Base-by-base conservation (phyloP, 140 eudicot species). In the Oenanthe javanica region DNA sequence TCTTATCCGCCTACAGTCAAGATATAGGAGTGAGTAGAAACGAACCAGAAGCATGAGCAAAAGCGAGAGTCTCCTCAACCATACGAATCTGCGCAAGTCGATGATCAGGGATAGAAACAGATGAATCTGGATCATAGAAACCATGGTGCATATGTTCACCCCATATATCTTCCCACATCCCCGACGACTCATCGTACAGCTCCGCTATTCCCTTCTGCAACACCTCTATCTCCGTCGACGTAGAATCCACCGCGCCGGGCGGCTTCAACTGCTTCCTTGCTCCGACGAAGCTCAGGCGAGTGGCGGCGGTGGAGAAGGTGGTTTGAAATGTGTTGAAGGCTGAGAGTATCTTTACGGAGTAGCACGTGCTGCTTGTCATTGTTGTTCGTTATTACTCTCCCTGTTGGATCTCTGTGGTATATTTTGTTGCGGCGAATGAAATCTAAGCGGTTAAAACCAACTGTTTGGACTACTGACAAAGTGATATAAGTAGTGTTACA, bases 121-220 rank as follows among this genome's bases (percentile, higher is more conserved):
- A 79, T 15, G 86, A 78, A 16, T 74, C 84, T 4, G 93, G 89
- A 9, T 91, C 89, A 77, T 95, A 95, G 74, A 81, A 95, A 4
- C 99, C 99, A 72, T 95, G 99, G 79, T 95, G 99, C 99, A 93
- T 95, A 82, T 95, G 99, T 77, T 93, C 98, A 43, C 99, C 99
- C 99, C 99, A 93, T 38, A 91, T 86, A 64, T 93, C 87, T 90
- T 95, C 99, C 98, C 99, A 95, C 77, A 91, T 4, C 15, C 93
- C 97, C 4, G 97, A 89, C 1, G 98, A 93, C 75, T 93, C 91
- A 43, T 95, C 99, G 88, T 95, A 95, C 52, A 95, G 81, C 80
- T 91, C 98, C 2, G 97, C 98, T 40, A 95, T 95, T 12, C 99
- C 97, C 72, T 91, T 91, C 86, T 85, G 81, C 86, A 91, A 59